Percentiles rank a stretch among this genome's conserved stretches.
Evolutionary conservation across 1,284 basidiomycete species (phyloP).

Genomic region (Cryptococcus deneoformans): DNA sequence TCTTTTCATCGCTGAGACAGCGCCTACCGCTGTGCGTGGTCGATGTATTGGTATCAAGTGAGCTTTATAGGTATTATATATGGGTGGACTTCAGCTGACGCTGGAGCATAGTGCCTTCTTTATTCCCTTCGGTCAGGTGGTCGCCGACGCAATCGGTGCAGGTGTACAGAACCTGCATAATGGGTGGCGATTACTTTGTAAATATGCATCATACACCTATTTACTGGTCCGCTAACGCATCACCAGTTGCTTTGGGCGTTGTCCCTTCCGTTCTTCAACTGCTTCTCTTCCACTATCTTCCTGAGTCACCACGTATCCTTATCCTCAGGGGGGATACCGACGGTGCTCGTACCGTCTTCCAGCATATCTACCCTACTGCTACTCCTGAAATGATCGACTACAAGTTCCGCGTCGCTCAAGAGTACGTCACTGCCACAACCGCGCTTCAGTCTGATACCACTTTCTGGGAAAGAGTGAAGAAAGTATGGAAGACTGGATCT

Average conservation of each 20-base stretch:
- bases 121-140: conserved; percentile 9
- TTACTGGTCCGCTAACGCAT: background rate
- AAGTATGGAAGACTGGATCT: conserved; percentile 17
- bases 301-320: conserved; percentile 17
- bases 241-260: conserved; percentile 26
- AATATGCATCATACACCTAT: background rate
- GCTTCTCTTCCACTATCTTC: conserved; percentile 41
- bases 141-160: conserved; percentile 36
- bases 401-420: background rate
- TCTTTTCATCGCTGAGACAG: conserved; percentile 6
- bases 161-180: conserved; percentile 15
- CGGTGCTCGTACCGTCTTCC: conserved; percentile 22
- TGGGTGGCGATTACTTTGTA: conserved; percentile 18
- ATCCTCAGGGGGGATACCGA: conserved; percentile 30
- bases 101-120: conserved; percentile 24
- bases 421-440: conserved; percentile 18
- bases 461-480: conserved; percentile 10
- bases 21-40: conserved; percentile 34
- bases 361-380: conserved; percentile 31
- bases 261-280: conserved; percentile 40
- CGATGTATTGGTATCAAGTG: conserved; percentile 22
- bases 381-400: conserved; percentile 32
- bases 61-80: background rate
- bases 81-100: no score
- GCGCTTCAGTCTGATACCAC: conserved; percentile 12